Evolutionary conservation across 2,329 filamentous ascomycete species (phyloP), one percentile per base, ranked within the genome.

Genomic region (Setomelanomma holmii): DNA sequence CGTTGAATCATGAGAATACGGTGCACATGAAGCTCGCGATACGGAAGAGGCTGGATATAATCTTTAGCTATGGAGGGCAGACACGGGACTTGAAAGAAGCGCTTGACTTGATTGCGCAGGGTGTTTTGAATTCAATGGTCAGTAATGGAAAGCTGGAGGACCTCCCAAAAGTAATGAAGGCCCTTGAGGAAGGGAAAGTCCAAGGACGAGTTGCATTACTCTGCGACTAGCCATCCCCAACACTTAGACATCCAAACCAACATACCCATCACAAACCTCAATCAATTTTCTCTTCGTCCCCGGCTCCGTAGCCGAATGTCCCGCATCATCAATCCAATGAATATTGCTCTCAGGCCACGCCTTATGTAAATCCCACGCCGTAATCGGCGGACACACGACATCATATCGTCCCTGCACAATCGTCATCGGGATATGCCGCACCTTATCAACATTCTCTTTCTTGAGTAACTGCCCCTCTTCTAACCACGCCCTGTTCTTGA

Each of bases 381-480:
- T 76, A 49, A 74, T 70, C 3, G 77, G 71, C 4, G 78, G 76
- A 53, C 77, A 79, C 3, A 80, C 74, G 12, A 80, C 61, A 61
- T 80, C 78, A 45, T 79, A 78, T n/a, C 78, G 69, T 1, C 78
- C 78, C 54, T 80, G 77, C 12, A 80, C 69, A 34, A 80, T 78
- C 8, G 69, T 69, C 53, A 58, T 57, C 19, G 73, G 72, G 52
- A 77, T 75, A 55, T 72, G 63, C 17, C 63, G 51, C 20, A 78
- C 75, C 48, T 64, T 71, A 20, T 69, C 67, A 8, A 76, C 49
- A 42, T 73, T 75, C 24, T 70, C 63, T 43, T 56, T 61, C 50
- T 43, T 64, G 45, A 76, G 20, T 33, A 80, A 57, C 48, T 79
- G 75, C 0, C 75, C 76, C 12, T 79, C 76, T 41, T 73, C 67